Conservation (phyloP, 768 basidiomycete genomes). For the Tremella fuciformis region DNA sequence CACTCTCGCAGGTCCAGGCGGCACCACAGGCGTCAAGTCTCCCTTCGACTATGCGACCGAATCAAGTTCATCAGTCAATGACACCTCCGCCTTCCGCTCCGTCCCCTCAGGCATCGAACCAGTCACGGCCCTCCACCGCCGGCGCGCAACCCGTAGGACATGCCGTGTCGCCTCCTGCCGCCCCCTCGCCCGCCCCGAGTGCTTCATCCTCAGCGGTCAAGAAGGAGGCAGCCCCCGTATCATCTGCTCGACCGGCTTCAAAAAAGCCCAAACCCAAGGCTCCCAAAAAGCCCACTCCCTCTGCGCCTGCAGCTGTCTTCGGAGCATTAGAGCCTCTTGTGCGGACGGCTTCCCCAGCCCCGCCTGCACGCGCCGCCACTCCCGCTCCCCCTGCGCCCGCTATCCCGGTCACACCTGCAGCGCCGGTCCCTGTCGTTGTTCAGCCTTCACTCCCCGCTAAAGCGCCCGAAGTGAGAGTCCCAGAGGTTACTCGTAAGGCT, state of each 20-base stretch:
- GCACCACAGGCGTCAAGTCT: background rate
- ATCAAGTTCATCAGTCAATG: no score
- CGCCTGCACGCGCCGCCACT: background rate
- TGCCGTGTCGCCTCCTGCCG: conserved; percentile 1
- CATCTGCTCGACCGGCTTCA: background rate
- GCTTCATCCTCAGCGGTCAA: background rate
- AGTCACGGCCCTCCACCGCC: background rate
- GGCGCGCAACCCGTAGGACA: background rate
- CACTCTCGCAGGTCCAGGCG: background rate
- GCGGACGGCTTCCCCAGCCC: background rate
- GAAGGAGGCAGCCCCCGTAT: background rate
- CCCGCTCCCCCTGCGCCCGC: background rate
- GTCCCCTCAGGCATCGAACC: background rate
- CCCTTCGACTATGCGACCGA: background rate
- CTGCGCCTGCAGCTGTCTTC: background rate
- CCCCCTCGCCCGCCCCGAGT: background rate
- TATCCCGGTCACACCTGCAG: background rate
- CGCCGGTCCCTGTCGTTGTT: background rate
- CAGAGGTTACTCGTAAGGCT: conserved; percentile 2
- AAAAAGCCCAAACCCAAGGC: background rate
- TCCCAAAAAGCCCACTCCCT: background rate
- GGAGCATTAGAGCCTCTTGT: background rate
- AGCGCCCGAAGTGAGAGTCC: background rate
- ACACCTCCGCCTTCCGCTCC: background rate
- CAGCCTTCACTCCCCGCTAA: background rate